Evolutionary conservation across 2,329 filamentous ascomycete species (phyloP), one percentile per base, ranked within the genome.

Genomic region (Colletotrichum cordylinicola): DNA sequence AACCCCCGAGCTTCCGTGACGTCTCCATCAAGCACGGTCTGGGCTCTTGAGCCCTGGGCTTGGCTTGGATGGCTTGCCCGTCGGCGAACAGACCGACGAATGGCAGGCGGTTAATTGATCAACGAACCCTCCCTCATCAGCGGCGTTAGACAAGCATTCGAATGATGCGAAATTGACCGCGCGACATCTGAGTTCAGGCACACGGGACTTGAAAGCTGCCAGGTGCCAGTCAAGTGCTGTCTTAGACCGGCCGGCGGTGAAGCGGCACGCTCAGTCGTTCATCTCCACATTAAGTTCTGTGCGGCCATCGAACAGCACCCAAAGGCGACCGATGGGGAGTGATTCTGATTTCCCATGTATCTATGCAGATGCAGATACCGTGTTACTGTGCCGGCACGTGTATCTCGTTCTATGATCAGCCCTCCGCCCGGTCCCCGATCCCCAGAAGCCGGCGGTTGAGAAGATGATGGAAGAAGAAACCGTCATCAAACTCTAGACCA

Each of bases 231-330:
- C 73, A 73, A 58, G 33, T n/a, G 39, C 60, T 72, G 72, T 75
- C 72, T 72, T 43, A 75, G 72, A 75, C 72, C 69, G 33, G 56
- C 39, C 48, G 64, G 73, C 70, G 73, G 73, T 75, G 73, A 75
- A 73, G 69, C 73, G 62, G 70, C 55, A 68, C 56, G 73, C 69
- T 73, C 56, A 75, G 73, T 75, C 29, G 35, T 68, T 75, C 73
- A 75, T 75, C 70, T 75, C 69, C 73, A 73, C 73, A 75, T 68
- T 65, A 62, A 37, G 70, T 64, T 68, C 70, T 35, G 73, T 68
- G 73, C 56, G 43, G 64, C 58, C 58, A 61, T 65, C 31, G 58
- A 29, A 66, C 43, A 70, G 67, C 37, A 48, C 27, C 68, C n/a
- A 61, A 62, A 75, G 62, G 37, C 67, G 56, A 52, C 31, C 37